Base-by-base conservation (phyloP, 2,329 filamentous ascomycete species). In the Parastagonospora nodorum region DNA sequence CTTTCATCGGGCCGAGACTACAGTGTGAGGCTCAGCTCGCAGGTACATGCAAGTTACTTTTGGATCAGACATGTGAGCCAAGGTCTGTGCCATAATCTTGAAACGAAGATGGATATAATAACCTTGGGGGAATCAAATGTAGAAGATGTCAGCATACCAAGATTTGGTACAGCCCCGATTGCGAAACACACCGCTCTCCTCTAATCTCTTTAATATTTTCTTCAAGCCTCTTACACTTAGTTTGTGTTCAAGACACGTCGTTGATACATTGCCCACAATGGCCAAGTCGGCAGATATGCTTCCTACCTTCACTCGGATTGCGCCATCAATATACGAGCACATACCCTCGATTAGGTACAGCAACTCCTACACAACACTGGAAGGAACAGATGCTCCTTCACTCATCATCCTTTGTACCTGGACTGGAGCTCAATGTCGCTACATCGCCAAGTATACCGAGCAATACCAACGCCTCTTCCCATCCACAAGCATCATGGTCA, bases 351-450 rank as follows among this genome's bases (percentile, higher is more conserved):
- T 24, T 37, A 15, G 42, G 11, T 37, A 37, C 27, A 9, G 28
- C 14, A 38, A 6, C 32, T 28, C 29, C 12, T 29, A 36, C 14
- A 29, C 33, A n/a, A 37, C 15, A 9, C 28, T 40, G 10, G 39
- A 43, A 41, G 16, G 10, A 12, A 37, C 24, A 9, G 32, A 36
- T 12, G 35, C 45, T 31, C 58, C 64, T 14, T 62, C 59, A n/a
- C 53, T 68, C 8, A 61, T 69, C 27, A 31, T 67, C 8, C 48
- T 69, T 8, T 59, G 61, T 40, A 59, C 64, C n/a, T 69, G 67
- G 67, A 68, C 64, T 11, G 65, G 66, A 14, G 67, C 65, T n/a
- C 47, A 56, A 16, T 51, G 50, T 28, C 57, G 56, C 9, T 55
- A 68, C 37, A 58, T 68, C 12, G 45, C 40, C 30, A 69, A 67